Evolutionary conservation across 2,329 filamentous ascomycete species (phyloP), one percentile per base, ranked within the genome.

Genomic region (Ascosphaera apis): DNA sequence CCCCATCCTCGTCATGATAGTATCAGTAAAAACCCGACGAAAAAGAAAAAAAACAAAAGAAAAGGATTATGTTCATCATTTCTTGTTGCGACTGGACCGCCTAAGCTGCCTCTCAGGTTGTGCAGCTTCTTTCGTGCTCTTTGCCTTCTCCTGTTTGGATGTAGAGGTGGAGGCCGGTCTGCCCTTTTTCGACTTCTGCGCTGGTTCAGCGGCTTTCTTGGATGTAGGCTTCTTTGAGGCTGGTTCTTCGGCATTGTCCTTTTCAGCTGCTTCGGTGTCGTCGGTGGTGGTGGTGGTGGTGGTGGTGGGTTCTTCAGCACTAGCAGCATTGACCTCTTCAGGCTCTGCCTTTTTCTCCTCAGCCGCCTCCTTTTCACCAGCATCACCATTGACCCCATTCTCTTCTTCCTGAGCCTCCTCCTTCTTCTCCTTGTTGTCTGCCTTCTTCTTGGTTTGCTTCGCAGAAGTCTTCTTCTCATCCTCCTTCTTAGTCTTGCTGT

Each of bases 221-320:
- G 33, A 8, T 34, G 8, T 15, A 16, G 33, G 33, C n/a, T 16
- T 19, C 13, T 4, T 11, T 36, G 21, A 7, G 31, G 18, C 6
- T 27, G n/a, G n/a, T n/a, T 21, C 42, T 37, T 43, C 48, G 30
- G 45, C 41, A 15, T 42, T 41, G n/a, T 15, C 40, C 33, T 39
- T 19, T 16, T 41, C 37, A 16, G 30, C 39, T 4, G 34, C 33
- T 15, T 45, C 40, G 2, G 37, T 42, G 5, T 43, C 42, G n/a
- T 38, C 38, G 2, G 43, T 32, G 19, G 4, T 9, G 4, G 4
- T 21, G 19, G 19, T 21, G 4, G 19, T 21, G 19, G 19, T 21
- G 19, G 19, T 21, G 4, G 19, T 21, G 19, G 19, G 4, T 44
- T 13, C 39, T 41, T 25, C 41, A 31, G 15, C 31, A 16, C 36